Conservation (phyloP, 75 land plant species). For the Azolla pinnata region DNA sequence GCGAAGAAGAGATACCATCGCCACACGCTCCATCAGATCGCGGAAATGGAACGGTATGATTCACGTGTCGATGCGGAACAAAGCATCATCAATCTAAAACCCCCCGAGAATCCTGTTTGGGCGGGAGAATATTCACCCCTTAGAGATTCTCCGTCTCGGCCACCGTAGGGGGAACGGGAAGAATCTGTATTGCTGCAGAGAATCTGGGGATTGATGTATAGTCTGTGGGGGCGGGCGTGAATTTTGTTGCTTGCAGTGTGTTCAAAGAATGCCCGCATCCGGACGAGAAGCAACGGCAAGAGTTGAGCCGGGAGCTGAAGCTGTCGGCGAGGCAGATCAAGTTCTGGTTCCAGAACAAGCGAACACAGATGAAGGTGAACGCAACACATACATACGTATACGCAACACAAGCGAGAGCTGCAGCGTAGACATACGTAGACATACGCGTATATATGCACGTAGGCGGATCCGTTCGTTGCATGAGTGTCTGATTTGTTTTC, state of each 20-base stretch:
- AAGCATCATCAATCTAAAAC: too few relatives aligned
- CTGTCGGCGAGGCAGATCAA: constrained; percentile 69
- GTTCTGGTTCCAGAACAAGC: constrained; percentile 82
- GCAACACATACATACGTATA: not conserved
- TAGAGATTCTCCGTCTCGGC: too few relatives aligned
- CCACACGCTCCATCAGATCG: constrained; percentile 69
- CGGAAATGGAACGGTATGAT: constrained; percentile 67
- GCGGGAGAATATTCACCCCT: too few relatives aligned
- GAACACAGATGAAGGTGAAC: constrained; percentile 73
- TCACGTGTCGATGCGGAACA: too few relatives aligned
- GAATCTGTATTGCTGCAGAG: too few relatives aligned
- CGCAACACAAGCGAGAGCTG: not conserved
- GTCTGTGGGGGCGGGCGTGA: too few relatives aligned
- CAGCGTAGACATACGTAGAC: not conserved
- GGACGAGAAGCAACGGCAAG: constrained; percentile 84
- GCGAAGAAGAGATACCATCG: constrained; percentile 78
- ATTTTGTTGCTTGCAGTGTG: too few relatives aligned
- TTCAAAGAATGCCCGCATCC: constrained; percentile 84
- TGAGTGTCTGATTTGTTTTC: not conserved
- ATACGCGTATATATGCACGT: not conserved
- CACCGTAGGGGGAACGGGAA: too few relatives aligned
- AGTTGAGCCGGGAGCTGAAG: constrained; percentile 59
- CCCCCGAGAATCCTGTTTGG: too few relatives aligned
- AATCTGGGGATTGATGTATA: too few relatives aligned
- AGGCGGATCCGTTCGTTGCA: not conserved